Conservation (phyloP, 1,284 basidiomycete species). For the Entoloma clypeatum region DNA sequence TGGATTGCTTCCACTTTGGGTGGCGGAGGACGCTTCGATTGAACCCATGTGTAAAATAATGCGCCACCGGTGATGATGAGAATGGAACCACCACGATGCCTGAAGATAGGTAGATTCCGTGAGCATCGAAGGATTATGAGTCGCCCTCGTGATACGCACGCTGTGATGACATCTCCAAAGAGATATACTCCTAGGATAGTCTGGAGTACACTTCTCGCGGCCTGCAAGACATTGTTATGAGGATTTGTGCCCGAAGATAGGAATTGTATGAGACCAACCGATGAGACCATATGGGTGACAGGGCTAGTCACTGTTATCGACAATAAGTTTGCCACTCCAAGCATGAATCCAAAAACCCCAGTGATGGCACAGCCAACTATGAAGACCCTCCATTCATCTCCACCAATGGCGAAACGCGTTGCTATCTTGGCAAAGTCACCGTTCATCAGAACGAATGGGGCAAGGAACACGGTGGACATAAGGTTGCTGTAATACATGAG, state of each 20-base stretch:
- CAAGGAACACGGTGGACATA: constrained; percentile 44
- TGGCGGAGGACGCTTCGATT: not conserved
- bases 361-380: constrained; percentile 49
- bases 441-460: constrained; percentile 32
- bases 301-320: constrained; percentile 58
- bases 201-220: constrained; percentile 55
- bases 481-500: constrained; percentile 57
- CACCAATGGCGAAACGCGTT: not conserved
- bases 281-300: constrained; percentile 59
- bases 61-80: constrained; percentile 45
- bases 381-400: constrained; percentile 41
- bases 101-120: constrained; percentile 16
- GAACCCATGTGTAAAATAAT: constrained; percentile 27
- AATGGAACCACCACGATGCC: constrained; percentile 48
- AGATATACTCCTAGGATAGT: constrained; percentile 52
- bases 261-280: constrained; percentile 34
- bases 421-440: constrained; percentile 39
- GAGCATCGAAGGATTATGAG: constrained; percentile 1
- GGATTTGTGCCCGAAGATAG: not conserved
- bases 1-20: not conserved
- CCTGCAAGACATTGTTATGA: constrained; percentile 29
- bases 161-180: constrained; percentile 49
- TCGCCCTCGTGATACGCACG: constrained; percentile 30
- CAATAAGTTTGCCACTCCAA: constrained; percentile 50
- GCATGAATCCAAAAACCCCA: constrained; percentile 53